A percentile compares a stretch with the other conserved stretches of the same genome.
Conservation (phyloP, 2,329 filamentous ascomycete species). For the Fusarium pseudoanthophilum region DNA sequence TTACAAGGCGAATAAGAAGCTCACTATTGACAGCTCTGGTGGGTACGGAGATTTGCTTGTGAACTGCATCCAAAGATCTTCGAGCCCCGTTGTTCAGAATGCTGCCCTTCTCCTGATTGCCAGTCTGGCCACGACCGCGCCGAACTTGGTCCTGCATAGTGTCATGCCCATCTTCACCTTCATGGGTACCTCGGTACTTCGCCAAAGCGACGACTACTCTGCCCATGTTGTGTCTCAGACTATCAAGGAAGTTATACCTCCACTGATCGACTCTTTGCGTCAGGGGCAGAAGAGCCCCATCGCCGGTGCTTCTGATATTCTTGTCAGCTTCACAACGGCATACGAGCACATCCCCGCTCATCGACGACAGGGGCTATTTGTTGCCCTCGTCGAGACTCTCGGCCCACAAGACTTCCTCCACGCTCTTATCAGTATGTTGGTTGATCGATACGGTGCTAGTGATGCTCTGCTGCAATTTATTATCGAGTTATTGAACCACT, state of each 20-base stretch:
- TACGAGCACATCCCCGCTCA: constrained; percentile 96
- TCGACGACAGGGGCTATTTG: constrained; percentile 83
- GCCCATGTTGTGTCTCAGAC: constrained; percentile 96
- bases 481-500: constrained; percentile 76
- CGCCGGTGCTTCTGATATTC: constrained; percentile 84
- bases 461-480: constrained; percentile 80
- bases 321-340: constrained; percentile 95
- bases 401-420: constrained; percentile 89
- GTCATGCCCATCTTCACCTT: constrained; percentile 99
- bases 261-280: constrained; percentile 85
- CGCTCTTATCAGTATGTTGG: constrained; percentile 86
- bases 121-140: constrained; percentile 84
- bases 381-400: constrained; percentile 84
- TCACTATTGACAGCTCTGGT: constrained; percentile 79
- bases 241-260: constrained; percentile 92
- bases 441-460: constrained; percentile 87
- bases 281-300: constrained; percentile 82
- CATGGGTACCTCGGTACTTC: constrained; percentile 90
- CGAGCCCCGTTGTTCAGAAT: constrained; percentile 94
- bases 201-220: constrained; percentile 96
- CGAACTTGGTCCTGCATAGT: constrained; percentile 92
- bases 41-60: constrained; percentile 92
- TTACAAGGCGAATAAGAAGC: constrained; percentile 69
- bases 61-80: constrained; percentile 91
- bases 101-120: constrained; percentile 89